These are phyloP conservation scores for Phytophthora sansomeana DNA, from an alignment of 352 stramenopile species.

Conservation along the genomic window DNA sequence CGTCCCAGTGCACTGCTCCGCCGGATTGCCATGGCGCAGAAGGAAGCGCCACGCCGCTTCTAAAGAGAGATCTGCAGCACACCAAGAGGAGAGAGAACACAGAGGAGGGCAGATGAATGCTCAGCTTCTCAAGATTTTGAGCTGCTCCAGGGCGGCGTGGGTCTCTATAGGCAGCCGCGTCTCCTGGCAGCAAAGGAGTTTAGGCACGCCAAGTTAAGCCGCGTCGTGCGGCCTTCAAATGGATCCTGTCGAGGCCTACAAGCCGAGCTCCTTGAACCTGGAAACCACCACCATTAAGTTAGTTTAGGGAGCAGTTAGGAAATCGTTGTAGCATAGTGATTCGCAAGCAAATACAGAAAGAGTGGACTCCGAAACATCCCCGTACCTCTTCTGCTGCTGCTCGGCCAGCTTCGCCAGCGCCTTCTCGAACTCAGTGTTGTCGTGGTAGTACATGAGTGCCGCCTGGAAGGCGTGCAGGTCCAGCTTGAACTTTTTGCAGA, in stretches of 20 bases:
- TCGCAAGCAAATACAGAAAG: slow-evolving; percentile 30
- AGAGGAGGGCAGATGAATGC: slow-evolving; percentile 15
- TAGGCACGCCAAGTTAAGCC: slow-evolving; percentile 18
- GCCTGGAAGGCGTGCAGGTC: slow-evolving; percentile 76
- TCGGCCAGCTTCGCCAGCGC: slow-evolving; percentile 63
- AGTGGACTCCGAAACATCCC: slow-evolving; percentile 13
- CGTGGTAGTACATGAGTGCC: slow-evolving; percentile 84
- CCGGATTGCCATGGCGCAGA: slow-evolving; percentile 38
- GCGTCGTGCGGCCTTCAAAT: slow-evolving; percentile 14
- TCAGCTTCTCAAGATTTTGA: slow-evolving; percentile 30
- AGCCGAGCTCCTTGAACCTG: slow-evolving; percentile 59
- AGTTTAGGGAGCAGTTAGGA: slow-evolving; percentile 22
- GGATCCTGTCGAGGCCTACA: slow-evolving; percentile 40
- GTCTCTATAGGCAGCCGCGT: slow-evolving; percentile 16
- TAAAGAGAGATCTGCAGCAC: slow-evolving; percentile 18
- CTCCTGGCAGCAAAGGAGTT: slow-evolving; percentile 8
- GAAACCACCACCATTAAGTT: slow-evolving; percentile 21
- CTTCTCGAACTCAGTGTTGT: slow-evolving; percentile 72
- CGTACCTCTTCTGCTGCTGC: slow-evolving; percentile 76
- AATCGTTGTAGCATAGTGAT: slow-evolving; percentile 26
- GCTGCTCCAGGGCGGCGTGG: slow-evolving; percentile 11
- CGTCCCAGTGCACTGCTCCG: slow-evolving; percentile 25
- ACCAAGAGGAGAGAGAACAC: slow-evolving; percentile 12
- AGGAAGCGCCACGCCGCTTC: slow-evolving; percentile 42
- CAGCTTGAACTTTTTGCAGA: slow-evolving; percentile 60